A percentile compares a stretch with the other conserved stretches of the same genome.
phyloP scores from a whole-genome alignment of 2,329 filamentous ascomycete species.

The Tympanopsis confertula region DNA sequence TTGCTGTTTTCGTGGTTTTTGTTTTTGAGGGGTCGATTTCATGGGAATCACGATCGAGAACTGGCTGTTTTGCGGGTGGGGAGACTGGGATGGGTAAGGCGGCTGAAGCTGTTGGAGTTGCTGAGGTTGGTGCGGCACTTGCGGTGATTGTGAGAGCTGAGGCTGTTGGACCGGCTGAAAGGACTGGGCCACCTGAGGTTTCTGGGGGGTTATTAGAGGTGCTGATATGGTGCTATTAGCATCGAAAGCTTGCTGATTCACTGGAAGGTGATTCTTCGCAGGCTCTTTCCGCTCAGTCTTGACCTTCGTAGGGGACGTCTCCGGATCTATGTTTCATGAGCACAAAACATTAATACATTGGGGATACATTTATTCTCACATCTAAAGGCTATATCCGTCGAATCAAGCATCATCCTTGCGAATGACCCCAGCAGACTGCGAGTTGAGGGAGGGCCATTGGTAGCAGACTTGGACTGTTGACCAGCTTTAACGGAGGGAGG shows the following conservation, averaged over 20 bases:
- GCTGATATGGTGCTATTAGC: neutral
- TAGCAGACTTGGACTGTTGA: neutral
- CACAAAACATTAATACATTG: no score
- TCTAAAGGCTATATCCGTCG: conserved; percentile 1
- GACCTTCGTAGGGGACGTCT: neutral
- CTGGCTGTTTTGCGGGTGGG: no score
- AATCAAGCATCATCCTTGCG: neutral
- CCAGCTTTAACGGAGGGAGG: neutral
- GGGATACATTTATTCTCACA: neutral
- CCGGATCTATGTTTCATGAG: neutral
- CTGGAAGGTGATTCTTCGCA: no score
- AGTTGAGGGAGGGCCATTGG: neutral
- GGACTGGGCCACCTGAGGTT: no score
- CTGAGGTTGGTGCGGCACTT: no score
- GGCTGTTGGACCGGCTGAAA: no score
- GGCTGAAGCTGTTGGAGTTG: no score
- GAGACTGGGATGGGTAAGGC: no score
- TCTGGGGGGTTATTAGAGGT: no score
- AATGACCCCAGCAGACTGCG: neutral
- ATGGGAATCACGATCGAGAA: neutral
- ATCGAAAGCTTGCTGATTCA: neutral
- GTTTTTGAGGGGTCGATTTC: neutral
- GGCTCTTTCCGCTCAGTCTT: no score
- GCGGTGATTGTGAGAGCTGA: no score
- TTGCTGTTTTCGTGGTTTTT: neutral